Percentiles rank a stretch among this genome's conserved stretches.
phyloP scores from a whole-genome alignment of 768 basidiomycete genomes.

The Suillus occidentalis region DNA sequence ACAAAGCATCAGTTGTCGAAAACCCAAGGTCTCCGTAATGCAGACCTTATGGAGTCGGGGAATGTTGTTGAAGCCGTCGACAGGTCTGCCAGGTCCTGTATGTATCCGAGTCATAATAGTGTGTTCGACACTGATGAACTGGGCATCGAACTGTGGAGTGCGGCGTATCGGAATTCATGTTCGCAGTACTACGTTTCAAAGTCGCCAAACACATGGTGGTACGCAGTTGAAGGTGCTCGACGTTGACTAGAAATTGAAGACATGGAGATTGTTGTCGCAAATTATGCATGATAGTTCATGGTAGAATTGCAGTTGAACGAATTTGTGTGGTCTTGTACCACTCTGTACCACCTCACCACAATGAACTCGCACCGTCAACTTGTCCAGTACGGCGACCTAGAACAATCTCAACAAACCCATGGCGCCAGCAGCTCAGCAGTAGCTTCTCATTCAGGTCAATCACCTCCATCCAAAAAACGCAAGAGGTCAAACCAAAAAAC shows the following conservation, averaged over 20 bases:
- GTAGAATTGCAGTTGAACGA: not conserved
- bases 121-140: too few species aligned
- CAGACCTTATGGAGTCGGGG: too few species aligned
- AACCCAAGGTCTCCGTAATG: too few species aligned
- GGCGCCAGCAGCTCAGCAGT: constrained; percentile 9
- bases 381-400: constrained; percentile 26
- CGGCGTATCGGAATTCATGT: too few species aligned
- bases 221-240: too few species aligned
- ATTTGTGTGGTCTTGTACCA: not conserved
- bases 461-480: constrained; percentile 56
- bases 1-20: too few species aligned
- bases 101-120: too few species aligned
- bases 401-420: constrained; percentile 3
- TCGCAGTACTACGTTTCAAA: too few species aligned
- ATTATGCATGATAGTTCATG: not conserved
- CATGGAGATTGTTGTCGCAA: not conserved
- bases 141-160: too few species aligned
- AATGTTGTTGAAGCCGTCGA: too few species aligned
- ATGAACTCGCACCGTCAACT: constrained; percentile 21
- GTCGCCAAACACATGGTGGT: too few species aligned
- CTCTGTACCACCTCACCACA: constrained; percentile 11
- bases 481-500: constrained; percentile 30
- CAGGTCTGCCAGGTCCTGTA: too few species aligned
- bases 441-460: constrained; percentile 8
- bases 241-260: not conserved